Percentiles rank a stretch among this genome's conserved stretches.
Conservation (phyloP, 352 stramenopile species). For the Phytophthora pini region DNA sequence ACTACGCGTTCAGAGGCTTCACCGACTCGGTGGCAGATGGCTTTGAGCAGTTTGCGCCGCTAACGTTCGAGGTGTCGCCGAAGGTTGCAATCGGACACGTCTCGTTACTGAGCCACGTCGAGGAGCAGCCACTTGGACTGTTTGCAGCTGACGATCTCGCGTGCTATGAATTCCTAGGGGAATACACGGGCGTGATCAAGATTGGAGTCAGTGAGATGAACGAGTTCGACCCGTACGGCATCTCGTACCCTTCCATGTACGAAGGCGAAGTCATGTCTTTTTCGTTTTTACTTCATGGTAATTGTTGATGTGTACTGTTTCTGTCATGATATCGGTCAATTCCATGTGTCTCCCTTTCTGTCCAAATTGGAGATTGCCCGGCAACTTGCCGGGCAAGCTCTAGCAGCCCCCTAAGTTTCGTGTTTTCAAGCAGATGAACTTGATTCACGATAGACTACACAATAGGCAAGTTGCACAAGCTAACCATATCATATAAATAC, state of each 20-base stretch:
- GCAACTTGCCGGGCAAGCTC: too few relatives aligned
- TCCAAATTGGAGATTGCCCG: too few relatives aligned
- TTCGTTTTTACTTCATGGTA: too few relatives aligned
- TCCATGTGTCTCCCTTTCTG: too few relatives aligned
- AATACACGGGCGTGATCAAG: constrained; percentile 75
- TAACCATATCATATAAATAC: too few relatives aligned
- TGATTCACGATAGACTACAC: too few relatives aligned
- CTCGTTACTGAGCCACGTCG: constrained; percentile 45
- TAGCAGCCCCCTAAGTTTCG: too few relatives aligned
- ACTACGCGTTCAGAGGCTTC: constrained; percentile 84
- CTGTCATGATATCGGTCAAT: too few relatives aligned
- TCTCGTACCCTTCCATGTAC: constrained; percentile 77
- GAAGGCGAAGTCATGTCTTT: constrained; percentile 29
- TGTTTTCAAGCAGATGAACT: too few relatives aligned
- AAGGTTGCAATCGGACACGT: constrained; percentile 68
- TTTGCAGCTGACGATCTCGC: constrained; percentile 64
- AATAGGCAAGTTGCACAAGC: too few relatives aligned
- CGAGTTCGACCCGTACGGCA: constrained; percentile 69
- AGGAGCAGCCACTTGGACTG: constrained; percentile 62
- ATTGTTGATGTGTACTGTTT: too few relatives aligned
- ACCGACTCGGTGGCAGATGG: constrained; percentile 56
- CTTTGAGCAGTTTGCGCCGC: constrained; percentile 49
- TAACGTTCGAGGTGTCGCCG: constrained; percentile 44
- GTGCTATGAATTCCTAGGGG: constrained; percentile 56
- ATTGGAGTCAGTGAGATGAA: constrained; percentile 47